Conservation (phyloP, 768 basidiomycete species). For the Boletus bicolor region DNA sequence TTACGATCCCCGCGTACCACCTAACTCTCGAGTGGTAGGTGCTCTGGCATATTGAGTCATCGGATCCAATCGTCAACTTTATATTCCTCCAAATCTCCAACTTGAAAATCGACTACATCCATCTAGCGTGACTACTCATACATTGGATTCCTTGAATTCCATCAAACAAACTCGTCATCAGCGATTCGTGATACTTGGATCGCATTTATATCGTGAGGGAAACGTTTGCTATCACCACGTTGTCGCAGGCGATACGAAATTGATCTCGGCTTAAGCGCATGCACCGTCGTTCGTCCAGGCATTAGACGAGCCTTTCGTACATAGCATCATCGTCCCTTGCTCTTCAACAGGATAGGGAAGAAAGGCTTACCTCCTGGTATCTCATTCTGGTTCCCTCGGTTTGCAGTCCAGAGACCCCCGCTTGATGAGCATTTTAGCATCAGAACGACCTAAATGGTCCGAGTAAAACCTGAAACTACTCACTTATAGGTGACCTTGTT, state of each 20-base stretch:
- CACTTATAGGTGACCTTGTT: conserved; percentile 40
- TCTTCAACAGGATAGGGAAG: neutral
- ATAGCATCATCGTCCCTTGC: neutral
- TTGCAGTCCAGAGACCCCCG: conserved; percentile 46
- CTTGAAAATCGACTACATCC: neutral
- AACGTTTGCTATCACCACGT: neutral
- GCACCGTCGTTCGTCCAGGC: conserved; percentile 59
- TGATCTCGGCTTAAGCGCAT: conserved; percentile 32
- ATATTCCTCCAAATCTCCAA: neutral
- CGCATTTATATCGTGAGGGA: neutral
- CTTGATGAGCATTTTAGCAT: conserved; percentile 21
- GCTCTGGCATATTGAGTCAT: too few relatives aligned
- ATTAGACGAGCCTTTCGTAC: conserved; percentile 39
- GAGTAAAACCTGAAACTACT: conserved; percentile 4
- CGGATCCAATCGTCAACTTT: too few relatives aligned
- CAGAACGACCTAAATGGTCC: neutral
- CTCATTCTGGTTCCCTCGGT: conserved; percentile 44
- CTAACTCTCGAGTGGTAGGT: too few relatives aligned
- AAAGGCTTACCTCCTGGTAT: conserved; percentile 25
- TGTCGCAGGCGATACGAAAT: neutral
- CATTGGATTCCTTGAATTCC: too few relatives aligned
- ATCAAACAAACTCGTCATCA: neutral
- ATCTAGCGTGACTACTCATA: too few relatives aligned
- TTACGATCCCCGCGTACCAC: too few relatives aligned
- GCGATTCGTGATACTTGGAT: neutral